These are phyloP conservation scores for Debaryomyces maramus DNA, from an alignment of 805 yeast genomes.

Conservation along the genomic window DNA sequence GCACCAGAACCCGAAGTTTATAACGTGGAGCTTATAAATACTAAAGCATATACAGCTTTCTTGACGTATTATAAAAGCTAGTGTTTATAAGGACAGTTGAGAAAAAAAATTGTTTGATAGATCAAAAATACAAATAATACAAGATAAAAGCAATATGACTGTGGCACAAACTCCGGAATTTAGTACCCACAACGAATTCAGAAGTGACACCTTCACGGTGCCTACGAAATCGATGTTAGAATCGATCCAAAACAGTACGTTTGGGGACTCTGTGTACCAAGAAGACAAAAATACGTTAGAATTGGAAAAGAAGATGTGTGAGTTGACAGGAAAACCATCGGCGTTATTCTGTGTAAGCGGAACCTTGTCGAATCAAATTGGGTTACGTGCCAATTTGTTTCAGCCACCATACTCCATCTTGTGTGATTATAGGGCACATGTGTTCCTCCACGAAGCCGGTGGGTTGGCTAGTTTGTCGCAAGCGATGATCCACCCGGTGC, in stretches of 20 bases:
- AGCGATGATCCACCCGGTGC: constrained; percentile 86
- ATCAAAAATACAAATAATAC: not conserved
- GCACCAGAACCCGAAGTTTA: constrained; percentile 29
- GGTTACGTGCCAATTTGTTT: constrained; percentile 65
- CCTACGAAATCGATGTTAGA: constrained; percentile 72
- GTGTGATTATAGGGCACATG: constrained; percentile 85
- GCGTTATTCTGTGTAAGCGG: constrained; percentile 87
- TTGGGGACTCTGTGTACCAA: constrained; percentile 87
- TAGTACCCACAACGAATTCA: constrained; percentile 40
- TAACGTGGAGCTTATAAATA: not conserved
- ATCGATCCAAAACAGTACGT: constrained; percentile 54
- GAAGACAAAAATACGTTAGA: constrained; percentile 73
- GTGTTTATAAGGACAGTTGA: not conserved
- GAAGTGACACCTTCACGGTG: constrained; percentile 85
- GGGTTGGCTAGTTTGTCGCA: constrained; percentile 87
- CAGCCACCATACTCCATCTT: constrained; percentile 87
- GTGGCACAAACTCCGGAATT: constrained; percentile 12
- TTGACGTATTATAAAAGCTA: not conserved
- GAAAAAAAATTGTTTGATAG: not conserved
- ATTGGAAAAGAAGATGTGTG: constrained; percentile 64
- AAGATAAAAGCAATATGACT: constrained; percentile 10
- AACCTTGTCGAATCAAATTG: constrained; percentile 87
- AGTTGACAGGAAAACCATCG: constrained; percentile 74
- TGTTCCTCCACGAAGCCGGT: constrained; percentile 83
- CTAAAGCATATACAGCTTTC: not conserved